A percentile compares a stretch with the other conserved stretches of the same genome.
Evolutionary conservation across 306 rosid species (phyloP).

Genomic region (Macrotyloma uniflorum): DNA sequence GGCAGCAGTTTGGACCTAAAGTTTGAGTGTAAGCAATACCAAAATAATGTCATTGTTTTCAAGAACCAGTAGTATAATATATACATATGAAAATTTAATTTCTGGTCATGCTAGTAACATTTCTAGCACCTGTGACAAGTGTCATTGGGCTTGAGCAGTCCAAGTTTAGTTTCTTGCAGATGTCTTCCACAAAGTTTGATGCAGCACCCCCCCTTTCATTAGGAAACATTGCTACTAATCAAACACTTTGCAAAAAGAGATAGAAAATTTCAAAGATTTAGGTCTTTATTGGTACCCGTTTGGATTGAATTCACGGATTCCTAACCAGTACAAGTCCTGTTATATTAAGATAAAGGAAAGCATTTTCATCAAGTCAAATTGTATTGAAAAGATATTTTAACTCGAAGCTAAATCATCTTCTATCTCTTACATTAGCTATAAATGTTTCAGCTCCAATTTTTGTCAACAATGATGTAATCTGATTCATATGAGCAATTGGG

Average conservation of each 20-base stretch:
- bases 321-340: conserved; percentile 64
- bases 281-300: conserved; percentile 49
- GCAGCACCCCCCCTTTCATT: conserved; percentile 44
- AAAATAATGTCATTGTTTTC: not conserved
- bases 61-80: not conserved
- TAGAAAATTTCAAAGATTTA: not conserved
- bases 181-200: conserved; percentile 36
- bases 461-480: conserved; percentile 51
- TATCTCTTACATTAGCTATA: conserved; percentile 54
- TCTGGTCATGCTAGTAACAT: not conserved
- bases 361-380: not conserved
- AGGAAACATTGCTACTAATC: not conserved
- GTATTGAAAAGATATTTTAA: not conserved
- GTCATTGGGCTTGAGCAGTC: conserved; percentile 55
- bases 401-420: not conserved
- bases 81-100: conserved; percentile 8
- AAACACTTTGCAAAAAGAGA: not conserved
- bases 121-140: conserved; percentile 63
- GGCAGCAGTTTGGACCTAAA: conserved; percentile 80
- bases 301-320: conserved; percentile 60
- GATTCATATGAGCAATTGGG: conserved; percentile 76
- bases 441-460: conserved; percentile 58
- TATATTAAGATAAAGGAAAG: conserved; percentile 7
- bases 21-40: not conserved
- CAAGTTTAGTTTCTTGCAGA: conserved; percentile 55